Base-by-base conservation (phyloP, 2,329 filamentous ascomycete species). In the Dactylellina cionopaga region DNA sequence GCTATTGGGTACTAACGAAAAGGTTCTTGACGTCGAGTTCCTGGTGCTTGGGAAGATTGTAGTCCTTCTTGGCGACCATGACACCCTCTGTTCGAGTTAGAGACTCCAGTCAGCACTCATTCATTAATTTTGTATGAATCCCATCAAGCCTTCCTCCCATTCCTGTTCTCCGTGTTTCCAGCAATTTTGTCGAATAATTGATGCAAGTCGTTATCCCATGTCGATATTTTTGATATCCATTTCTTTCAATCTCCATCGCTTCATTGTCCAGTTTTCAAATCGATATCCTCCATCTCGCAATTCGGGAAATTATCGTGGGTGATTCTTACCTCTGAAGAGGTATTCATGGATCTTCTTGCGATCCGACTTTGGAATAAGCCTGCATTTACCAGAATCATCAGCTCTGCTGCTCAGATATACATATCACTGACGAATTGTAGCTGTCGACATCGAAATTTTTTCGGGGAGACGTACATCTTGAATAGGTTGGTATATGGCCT, bases 301-400 rank as follows among this genome's bases (percentile, higher is more conserved):
- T 17, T 17, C 9, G 37, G 27, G 5, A 47, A 11, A 9, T 56
- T 54, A 60, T 65, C 59, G 59, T 37, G 63, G 58, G 46, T 35
- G 24, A 19, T 74, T 59, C 75, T 75, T 78, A 92, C 90, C 91
- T 81, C 90, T 90, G 90, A 96, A 96, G 88, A 99, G 92, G 90
- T 94, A 96, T 90, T 94, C 94, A 89, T 99, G 95, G 86, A 99
- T 98, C 90, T 92, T 92, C 92, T 99, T 99, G 87, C 96, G 93
- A 87, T 99, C 95, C 85, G 92, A 91, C 90, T 98, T 98, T 84
- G 95, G 95, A 85, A 99, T 99, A 88, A 99, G 90, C 95, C 90
- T 93, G 47, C 43, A 58, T 27, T 52, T 44, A 62, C 51, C 11
- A 49, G 11, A 44, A 66, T 37, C 43, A 54, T 74, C 49, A 74